phyloP scores from a whole-genome alignment of 2,329 filamentous ascomycete genomes.

The Monosporascus sp. region DNA sequence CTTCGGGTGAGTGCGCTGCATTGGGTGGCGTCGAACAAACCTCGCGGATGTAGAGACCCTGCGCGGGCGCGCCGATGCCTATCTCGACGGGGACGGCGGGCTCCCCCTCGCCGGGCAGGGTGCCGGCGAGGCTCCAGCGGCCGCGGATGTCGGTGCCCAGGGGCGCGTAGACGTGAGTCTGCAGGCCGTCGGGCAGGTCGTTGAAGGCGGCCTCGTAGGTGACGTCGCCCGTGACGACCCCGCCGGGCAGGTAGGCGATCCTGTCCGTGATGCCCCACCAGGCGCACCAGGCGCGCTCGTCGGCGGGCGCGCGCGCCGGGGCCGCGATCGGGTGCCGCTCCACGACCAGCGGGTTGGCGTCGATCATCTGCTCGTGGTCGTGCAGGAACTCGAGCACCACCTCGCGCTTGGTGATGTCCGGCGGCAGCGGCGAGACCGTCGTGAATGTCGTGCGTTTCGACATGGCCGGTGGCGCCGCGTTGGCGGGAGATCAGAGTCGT shows the following conservation, averaged over 20 bases:
- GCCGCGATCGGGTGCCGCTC: constrained; percentile 64
- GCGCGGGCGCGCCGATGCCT: constrained; percentile 58
- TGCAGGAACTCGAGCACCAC: constrained; percentile 73
- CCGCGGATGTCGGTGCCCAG: constrained; percentile 74
- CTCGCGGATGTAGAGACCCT: constrained; percentile 76
- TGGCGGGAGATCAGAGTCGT: neutral
- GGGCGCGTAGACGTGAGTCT: constrained; percentile 81
- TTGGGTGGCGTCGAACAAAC: constrained; percentile 1
- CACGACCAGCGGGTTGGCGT: constrained; percentile 78
- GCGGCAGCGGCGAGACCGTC: constrained; percentile 71
- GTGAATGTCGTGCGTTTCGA: constrained; percentile 69
- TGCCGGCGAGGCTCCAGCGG: constrained; percentile 73
- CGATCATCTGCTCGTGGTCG: constrained; percentile 77
- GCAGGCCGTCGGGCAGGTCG: constrained; percentile 65
- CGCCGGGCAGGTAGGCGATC: constrained; percentile 69
- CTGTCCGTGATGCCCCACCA: constrained; percentile 82
- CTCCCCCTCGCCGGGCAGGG: constrained; percentile 72
- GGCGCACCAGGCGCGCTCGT: constrained; percentile 62
- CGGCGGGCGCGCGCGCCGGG: constrained; percentile 59
- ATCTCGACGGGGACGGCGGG: constrained; percentile 60
- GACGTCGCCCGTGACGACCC: constrained; percentile 59
- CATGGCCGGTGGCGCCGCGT: constrained; percentile 42
- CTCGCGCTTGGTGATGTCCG: constrained; percentile 56
- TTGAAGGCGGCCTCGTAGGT: constrained; percentile 79
- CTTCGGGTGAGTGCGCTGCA: neutral